Conservation (phyloP, 305 asterid genomes). For the Rubia tinctorum region DNA sequence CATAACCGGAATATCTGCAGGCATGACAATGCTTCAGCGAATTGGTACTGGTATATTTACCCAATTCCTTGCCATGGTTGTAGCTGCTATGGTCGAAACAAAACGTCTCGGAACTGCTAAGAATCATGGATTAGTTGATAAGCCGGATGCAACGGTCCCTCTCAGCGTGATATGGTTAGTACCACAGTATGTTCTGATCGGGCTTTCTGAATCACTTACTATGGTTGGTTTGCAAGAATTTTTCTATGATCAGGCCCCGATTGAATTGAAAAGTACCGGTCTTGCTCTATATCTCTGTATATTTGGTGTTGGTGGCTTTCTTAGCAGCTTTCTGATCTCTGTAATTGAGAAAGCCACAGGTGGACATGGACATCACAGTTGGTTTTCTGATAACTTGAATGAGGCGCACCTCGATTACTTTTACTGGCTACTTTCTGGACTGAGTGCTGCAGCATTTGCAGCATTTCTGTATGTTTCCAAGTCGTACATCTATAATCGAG, state of each 20-base stretch:
- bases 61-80: conserved; percentile 33
- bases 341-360: background rate
- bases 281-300: conserved; percentile 46
- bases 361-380: background rate
- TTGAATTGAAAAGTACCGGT: conserved; percentile 48
- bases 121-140: conserved; percentile 33
- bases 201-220: conserved; percentile 36
- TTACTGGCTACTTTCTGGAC: conserved; percentile 2
- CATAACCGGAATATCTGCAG: conserved; percentile 35
- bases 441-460: background rate
- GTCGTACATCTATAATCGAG: background rate
- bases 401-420: conserved; percentile 10
- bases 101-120: conserved; percentile 38
- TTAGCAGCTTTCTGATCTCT: conserved; percentile 4
- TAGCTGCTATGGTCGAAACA: conserved; percentile 45
- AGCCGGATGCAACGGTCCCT: conserved; percentile 34
- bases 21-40: conserved; percentile 59
- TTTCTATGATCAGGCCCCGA: conserved; percentile 59
- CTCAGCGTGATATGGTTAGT: conserved; percentile 46
- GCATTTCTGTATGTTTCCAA: background rate
- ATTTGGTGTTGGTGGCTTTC: conserved; percentile 37
- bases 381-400: conserved; percentile 5
- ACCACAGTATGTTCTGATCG: conserved; percentile 44
- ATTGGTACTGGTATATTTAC: conserved; percentile 42
- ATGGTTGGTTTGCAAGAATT: conserved; percentile 54